Evolutionary conservation across 768 basidiomycete species (phyloP), one percentile per base, ranked within the genome.

Genomic region (Leccinum truebloodii): DNA sequence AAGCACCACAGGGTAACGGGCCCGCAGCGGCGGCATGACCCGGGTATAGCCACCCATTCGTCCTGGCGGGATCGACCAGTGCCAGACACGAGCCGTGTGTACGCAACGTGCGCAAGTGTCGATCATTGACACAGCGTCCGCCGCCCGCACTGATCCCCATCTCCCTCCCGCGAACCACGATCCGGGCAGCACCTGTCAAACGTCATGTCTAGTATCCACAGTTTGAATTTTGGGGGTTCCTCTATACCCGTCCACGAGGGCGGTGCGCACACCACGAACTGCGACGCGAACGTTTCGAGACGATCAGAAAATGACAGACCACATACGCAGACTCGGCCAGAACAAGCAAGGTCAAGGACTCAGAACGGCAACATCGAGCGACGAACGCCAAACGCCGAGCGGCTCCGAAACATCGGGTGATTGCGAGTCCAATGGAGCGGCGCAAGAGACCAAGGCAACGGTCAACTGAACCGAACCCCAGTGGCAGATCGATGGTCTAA

Each of bases 311-410:
- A 44, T 44, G 41, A 44, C 39, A 41, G 35, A 14, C 14, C 35
- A 16, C 3, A 37, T 37, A 37, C 1, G 35, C 35, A 37, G 35
- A 35, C 35, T 37, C 35, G 6, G 14, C 48, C 48, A 50, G 57
- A 49, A 16, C 39, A 12, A 41, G 1, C 41, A 52, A 26, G 18
- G 3, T 41, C 39, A 26, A 13, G 3, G 22, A 26, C 24, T 26
- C 24, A 3, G 26, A 63, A 66, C 61, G 55, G 64, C 56, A 63
- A 28, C 37, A 41, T 41, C 9, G 9, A 41, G 41, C 2, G 3
- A 39, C 37, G 16, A 18, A 39, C 16, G 14, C 37, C 37, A 18
- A 39, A 41, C 3, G 39, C 39, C 39, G 41, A 44, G 41, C 41
- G n/a, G n/a, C 41, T 44, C 41, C n/a, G n/a, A 20, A 44, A 44